phyloP scores from a whole-genome alignment of 371 early-diverging fungal genomes.

The Syncephalastrum racemosum region DNA sequence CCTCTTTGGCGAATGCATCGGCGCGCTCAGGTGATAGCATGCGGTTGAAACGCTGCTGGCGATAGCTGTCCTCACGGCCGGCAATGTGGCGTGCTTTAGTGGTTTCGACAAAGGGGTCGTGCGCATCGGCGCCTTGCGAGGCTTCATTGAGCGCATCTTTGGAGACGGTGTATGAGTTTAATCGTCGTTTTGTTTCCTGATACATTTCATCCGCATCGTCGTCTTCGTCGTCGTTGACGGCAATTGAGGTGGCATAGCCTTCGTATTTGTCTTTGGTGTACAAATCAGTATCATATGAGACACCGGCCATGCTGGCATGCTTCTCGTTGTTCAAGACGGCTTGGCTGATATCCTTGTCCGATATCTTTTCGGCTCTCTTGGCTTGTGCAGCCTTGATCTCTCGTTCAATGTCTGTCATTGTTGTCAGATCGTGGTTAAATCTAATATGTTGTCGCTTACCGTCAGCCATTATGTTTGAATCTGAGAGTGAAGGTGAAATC shows the following conservation, averaged over 20 bases:
- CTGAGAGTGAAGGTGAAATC: too few species aligned
- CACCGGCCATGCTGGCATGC: constrained; percentile 57
- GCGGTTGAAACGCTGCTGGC: constrained; percentile 75
- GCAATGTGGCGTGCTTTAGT: constrained; percentile 61
- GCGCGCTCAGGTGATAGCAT: constrained; percentile 83
- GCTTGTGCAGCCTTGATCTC: constrained; percentile 67
- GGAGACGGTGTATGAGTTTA: constrained; percentile 83
- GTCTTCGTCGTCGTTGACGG: constrained; percentile 59
- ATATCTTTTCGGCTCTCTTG: constrained; percentile 39
- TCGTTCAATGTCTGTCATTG: constrained; percentile 53
- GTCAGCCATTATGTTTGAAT: constrained; percentile 12
- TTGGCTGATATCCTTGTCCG: constrained; percentile 41
- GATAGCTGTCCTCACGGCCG: constrained; percentile 89
- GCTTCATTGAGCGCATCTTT: constrained; percentile 72
- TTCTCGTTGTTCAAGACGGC: constrained; percentile 44
- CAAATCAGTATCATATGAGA: constrained; percentile 80
- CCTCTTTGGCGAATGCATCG: constrained; percentile 77
- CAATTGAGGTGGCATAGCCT: constrained; percentile 71
- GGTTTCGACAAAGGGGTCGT: constrained; percentile 72
- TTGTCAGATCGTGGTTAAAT: neutral
- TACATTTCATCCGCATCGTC: constrained; percentile 53
- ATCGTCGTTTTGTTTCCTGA: constrained; percentile 45
- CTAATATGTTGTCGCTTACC: constrained; percentile 1
- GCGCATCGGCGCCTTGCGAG: constrained; percentile 51
- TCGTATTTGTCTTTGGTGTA: constrained; percentile 74